Base-by-base conservation (phyloP, 768 basidiomycete genomes). In the Porphyrellus cyaneotinctus region DNA sequence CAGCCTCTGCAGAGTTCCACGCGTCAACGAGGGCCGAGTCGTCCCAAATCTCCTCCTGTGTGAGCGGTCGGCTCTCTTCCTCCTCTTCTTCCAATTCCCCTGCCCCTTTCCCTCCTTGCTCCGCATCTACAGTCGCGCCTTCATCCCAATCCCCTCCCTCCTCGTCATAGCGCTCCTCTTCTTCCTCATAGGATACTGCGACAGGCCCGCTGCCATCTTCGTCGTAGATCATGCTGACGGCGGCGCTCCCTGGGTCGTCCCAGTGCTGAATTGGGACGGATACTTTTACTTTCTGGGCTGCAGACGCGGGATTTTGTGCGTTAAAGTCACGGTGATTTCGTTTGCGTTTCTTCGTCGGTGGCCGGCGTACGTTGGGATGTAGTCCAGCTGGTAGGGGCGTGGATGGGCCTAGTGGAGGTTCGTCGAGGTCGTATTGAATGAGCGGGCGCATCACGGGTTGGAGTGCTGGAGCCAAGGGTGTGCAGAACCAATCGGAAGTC, bases 1-100 rank as follows among this genome's bases (percentile, higher is more conserved):
- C 90, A 52, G 87, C 87, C 57, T 78, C 82, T 17, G 90, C 90
- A 53, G 89, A 84, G 65, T 91, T 79, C 90, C 90, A 91, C 18
- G 90, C 90, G 47, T 87, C 78, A 41, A 92, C 79, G 57, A 92
- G 77, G 5, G 86, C 87, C 32, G 87, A 85, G 65, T 92, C 90
- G 58, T 92, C 90, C 90, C 90, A 92, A 33, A 90, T 83, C 61
- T 92, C 89, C 43, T 83, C 79, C 31, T 85, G 78, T 10, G 84
- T 81, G 52, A 90, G 75, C 49, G 82, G 75, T 24, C 84, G 76
- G 57, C 84, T 83, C 61, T 85, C 81, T 24, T 76, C 73, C 12
- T 74, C 73, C 6, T 51, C 56, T 60, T 85, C 81, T 24, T 76
- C 73, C 12, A 74, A 73, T 4, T 51, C 56, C 17, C 65, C 69